Evolutionary conservation across 2,329 filamentous ascomycete species (phyloP).

Genomic region (Fusarium equiseti): DNA sequence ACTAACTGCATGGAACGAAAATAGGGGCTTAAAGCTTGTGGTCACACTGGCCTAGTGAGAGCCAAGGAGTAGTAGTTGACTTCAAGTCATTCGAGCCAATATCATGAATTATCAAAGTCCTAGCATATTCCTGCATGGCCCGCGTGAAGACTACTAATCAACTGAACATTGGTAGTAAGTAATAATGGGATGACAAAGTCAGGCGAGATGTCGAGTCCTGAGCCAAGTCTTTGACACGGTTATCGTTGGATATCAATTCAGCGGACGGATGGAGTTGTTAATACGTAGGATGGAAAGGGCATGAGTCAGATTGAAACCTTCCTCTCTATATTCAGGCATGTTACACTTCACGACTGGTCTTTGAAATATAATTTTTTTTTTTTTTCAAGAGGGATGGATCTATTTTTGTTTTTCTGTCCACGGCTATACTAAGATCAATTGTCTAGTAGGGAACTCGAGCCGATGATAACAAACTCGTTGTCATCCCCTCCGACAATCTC

Average conservation of each 20-base stretch:
- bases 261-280: neutral
- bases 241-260: neutral
- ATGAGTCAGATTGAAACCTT: neutral
- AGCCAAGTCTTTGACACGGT: neutral
- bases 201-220: neutral
- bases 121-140: neutral
- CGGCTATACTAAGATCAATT: constrained; percentile 44
- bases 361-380: neutral
- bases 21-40: neutral
- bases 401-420: constrained; percentile 43
- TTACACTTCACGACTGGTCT: neutral
- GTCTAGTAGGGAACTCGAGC: constrained; percentile 40
- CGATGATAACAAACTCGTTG: constrained; percentile 36
- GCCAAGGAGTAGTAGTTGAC: neutral
- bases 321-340: neutral
- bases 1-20: constrained; percentile 9
- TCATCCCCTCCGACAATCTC: constrained; percentile 45
- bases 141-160: neutral
- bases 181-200: neutral
- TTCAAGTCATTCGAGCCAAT: constrained; percentile 1
- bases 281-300: neutral
- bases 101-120: constrained; percentile 9
- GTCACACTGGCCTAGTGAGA: neutral
- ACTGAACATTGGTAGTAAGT: too few relatives aligned
- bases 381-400: constrained; percentile 44